These are phyloP conservation scores for Didymella lethalis DNA, from an alignment of 2,329 filamentous ascomycete species.

Conservation along the genomic window DNA sequence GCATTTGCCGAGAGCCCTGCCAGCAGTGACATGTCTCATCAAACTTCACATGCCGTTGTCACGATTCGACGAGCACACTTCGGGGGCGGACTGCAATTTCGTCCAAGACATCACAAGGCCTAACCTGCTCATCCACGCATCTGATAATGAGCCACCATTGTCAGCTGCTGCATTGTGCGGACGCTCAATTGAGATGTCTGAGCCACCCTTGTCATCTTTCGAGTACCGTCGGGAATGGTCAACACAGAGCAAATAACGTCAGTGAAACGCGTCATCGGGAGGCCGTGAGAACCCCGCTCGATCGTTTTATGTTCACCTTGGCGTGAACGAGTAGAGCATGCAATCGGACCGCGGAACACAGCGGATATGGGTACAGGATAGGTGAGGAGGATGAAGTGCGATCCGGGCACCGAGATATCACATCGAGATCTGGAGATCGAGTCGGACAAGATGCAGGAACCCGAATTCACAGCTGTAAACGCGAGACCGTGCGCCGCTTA, in stretches of 20 bases:
- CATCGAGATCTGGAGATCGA: neutral
- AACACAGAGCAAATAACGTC: neutral
- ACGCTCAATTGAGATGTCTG: slow-evolving; percentile 4
- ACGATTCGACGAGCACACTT: neutral
- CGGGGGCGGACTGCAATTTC: slow-evolving; percentile 8
- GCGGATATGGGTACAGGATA: neutral
- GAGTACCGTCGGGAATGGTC: neutral
- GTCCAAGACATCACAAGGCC: neutral
- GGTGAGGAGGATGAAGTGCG: neutral
- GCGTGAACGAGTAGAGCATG: neutral
- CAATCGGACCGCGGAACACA: slow-evolving; percentile 14
- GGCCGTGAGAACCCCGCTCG: neutral
- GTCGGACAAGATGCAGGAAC: slow-evolving; percentile 19
- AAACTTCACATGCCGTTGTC: slow-evolving; percentile 2
- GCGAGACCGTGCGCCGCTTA: neutral
- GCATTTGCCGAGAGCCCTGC: neutral
- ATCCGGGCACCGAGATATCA: slow-evolving; percentile 5
- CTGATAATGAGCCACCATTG: slow-evolving; percentile 7
- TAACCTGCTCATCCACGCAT: slow-evolving; percentile 2
- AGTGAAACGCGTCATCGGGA: neutral
- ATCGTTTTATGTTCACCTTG: slow-evolving; percentile 19
- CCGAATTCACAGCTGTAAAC: neutral
- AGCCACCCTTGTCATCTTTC: neutral
- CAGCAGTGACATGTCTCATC: neutral
- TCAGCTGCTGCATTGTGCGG: slow-evolving; percentile 2